Percentiles rank a stretch among this genome's conserved stretches.
Evolutionary conservation across 345 rosid species (phyloP).

Genomic region (Sapria himalayana): DNA sequence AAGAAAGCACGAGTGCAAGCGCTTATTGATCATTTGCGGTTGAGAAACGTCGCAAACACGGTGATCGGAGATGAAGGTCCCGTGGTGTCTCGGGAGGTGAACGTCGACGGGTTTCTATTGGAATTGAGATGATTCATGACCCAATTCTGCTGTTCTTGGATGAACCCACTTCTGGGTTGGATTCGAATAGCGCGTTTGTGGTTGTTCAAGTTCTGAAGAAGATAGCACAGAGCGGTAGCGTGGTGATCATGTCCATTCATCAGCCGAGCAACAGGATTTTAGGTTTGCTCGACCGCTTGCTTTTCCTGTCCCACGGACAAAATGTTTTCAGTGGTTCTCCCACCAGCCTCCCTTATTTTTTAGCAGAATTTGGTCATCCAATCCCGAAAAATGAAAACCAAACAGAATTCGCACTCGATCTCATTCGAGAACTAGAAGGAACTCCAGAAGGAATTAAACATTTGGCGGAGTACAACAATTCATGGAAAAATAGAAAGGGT

Average conservation of each 20-base stretch:
- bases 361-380: slow-evolving; percentile 31
- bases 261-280: slow-evolving; percentile 40
- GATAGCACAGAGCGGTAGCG: slow-evolving; percentile 54
- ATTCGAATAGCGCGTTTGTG: slow-evolving; percentile 63
- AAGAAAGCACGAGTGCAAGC: not conserved
- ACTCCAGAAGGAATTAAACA: slow-evolving; percentile 10
- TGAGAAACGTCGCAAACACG: slow-evolving; percentile 14
- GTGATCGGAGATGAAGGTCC: slow-evolving; percentile 39
- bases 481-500: not conserved
- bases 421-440: slow-evolving; percentile 24
- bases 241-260: slow-evolving; percentile 50
- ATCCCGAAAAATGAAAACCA: slow-evolving; percentile 54
- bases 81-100: slow-evolving; percentile 84
- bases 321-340: slow-evolving; percentile 41
- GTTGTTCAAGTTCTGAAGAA: slow-evolving; percentile 75
- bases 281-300: slow-evolving; percentile 40
- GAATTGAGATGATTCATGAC: slow-evolving; percentile 68
- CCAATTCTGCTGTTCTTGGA: slow-evolving; percentile 63
- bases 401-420: slow-evolving; percentile 74
- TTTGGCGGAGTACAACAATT: slow-evolving; percentile 6
- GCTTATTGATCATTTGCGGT: too few species aligned
- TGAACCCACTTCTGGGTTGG: slow-evolving; percentile 84
- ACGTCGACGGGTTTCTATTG: slow-evolving; percentile 55
- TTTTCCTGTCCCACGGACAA: slow-evolving; percentile 31
- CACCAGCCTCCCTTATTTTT: slow-evolving; percentile 39